Evolutionary conservation across 2,329 filamentous ascomycete species (phyloP).

Genomic region (Phyllosticta citribraziliensis): DNA sequence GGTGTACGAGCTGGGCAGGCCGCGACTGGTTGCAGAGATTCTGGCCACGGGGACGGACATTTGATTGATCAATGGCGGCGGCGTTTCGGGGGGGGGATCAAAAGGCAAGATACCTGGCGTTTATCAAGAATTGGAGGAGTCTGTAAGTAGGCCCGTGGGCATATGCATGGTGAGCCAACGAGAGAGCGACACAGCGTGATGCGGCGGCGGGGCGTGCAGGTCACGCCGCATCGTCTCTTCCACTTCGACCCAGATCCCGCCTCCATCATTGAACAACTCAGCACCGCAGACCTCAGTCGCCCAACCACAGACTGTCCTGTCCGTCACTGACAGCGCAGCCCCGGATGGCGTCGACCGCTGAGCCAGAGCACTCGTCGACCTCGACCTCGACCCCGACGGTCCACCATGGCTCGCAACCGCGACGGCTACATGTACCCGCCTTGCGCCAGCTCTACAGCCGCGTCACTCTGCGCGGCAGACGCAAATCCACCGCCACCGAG

Average conservation of each 20-base stretch:
- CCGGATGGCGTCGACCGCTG: neutral
- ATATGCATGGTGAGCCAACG: neutral
- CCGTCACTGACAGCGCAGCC: conserved; percentile 5
- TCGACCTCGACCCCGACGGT: neutral
- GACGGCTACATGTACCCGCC: conserved; percentile 4
- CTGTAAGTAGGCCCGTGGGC: neutral
- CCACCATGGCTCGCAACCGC: neutral
- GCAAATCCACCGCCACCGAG: conserved; percentile 28
- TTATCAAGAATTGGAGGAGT: neutral
- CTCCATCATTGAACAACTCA: conserved; percentile 5
- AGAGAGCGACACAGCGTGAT: neutral
- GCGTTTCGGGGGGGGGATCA: conserved; percentile 3
- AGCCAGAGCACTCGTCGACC: neutral
- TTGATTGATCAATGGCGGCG: neutral
- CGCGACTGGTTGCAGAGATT: conserved; percentile 27
- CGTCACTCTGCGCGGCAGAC: conserved; percentile 3
- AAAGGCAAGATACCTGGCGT: neutral
- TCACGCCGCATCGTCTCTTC: conserved; percentile 1
- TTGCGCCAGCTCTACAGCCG: conserved; percentile 8
- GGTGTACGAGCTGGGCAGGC: conserved; percentile 30
- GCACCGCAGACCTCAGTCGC: neutral
- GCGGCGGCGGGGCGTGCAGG: conserved; percentile 1
- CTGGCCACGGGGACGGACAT: conserved; percentile 19
- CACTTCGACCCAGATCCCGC: neutral
- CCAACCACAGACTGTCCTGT: conserved; percentile 3